A percentile compares a stretch with the other conserved stretches of the same genome.
Conservation (phyloP, 1,284 basidiomycete genomes). For the Pyrrhoderma noxium region DNA sequence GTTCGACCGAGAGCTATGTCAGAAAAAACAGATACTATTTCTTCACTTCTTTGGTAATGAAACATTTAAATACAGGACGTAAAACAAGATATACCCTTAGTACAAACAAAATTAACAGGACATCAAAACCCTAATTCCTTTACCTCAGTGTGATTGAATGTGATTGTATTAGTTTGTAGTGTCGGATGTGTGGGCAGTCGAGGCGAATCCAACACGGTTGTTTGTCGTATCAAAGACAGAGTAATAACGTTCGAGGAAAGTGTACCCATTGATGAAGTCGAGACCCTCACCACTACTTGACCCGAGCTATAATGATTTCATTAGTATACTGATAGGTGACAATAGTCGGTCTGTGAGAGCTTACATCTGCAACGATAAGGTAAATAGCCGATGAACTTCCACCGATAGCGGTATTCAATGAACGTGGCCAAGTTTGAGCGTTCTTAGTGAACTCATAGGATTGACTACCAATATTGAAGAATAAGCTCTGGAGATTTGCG, state of each 20-base stretch:
- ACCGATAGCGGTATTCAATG: slow-evolving; percentile 19
- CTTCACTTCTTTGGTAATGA: too few species aligned
- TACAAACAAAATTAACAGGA: too few species aligned
- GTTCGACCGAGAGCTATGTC: too few species aligned
- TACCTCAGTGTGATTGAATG: too few species aligned
- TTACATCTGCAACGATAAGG: slow-evolving; percentile 19
- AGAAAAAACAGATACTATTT: too few species aligned
- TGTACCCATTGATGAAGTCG: slow-evolving; percentile 21
- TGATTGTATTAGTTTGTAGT: slow-evolving; percentile 20
- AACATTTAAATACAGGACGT: too few species aligned
- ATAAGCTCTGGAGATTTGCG: slow-evolving; percentile 18
- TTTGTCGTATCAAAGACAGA: slow-evolving; percentile 21
- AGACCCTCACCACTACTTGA: slow-evolving; percentile 11
- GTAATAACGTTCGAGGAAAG: slow-evolving; percentile 21
- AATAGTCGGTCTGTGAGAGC: background rate
- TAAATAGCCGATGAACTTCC: slow-evolving; percentile 18
- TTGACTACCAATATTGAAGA: slow-evolving; percentile 19
- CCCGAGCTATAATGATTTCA: slow-evolving; percentile 11
- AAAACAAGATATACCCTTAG: too few species aligned
- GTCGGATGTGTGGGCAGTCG: slow-evolving; percentile 19
- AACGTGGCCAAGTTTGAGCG: slow-evolving; percentile 20
- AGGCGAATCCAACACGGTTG: slow-evolving; percentile 20
- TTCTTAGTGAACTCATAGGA: slow-evolving; percentile 18
- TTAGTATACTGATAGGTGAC: background rate
- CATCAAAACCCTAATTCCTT: too few species aligned